Conservation (phyloP, 78 protist species). For the Cyanophora paradoxa region DNA sequence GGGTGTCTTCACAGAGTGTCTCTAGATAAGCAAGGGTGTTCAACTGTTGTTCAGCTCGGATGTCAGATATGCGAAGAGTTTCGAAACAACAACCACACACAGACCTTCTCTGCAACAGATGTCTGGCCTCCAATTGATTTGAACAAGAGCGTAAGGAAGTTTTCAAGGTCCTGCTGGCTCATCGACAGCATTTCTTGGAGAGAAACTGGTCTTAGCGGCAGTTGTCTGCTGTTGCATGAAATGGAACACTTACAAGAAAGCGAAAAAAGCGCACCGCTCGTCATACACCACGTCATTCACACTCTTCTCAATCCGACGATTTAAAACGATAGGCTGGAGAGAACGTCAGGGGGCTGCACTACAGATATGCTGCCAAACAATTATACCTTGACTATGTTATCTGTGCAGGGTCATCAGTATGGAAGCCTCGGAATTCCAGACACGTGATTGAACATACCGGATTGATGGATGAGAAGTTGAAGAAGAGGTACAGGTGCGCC, state of each 20-base stretch:
- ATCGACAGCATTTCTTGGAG: neutral
- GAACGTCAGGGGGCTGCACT: no score
- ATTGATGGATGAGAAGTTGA: no score
- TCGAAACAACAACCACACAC: no score
- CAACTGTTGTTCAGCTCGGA: no score
- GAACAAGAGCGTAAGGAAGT: slow-evolving; percentile 16
- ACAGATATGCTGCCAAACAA: no score
- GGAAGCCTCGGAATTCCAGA: no score
- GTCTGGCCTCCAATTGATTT: neutral
- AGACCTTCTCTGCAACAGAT: slow-evolving; percentile 9
- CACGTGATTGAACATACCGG: no score
- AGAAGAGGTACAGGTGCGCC: no score
- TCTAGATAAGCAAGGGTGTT: slow-evolving; percentile 14
- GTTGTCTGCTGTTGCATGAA: neutral
- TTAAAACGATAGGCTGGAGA: neutral
- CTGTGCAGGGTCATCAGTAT: no score
- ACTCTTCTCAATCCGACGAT: neutral
- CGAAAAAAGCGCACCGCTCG: no score
- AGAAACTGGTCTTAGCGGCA: neutral
- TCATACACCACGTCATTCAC: neutral
- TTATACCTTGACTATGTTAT: no score
- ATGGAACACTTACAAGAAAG: neutral
- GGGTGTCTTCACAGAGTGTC: slow-evolving; percentile 5
- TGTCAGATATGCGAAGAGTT: no score
- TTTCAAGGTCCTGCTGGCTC: neutral